phyloP scores from a whole-genome alignment of 176 grass and related monocot species.

The Tillandsia fasciculata region DNA sequence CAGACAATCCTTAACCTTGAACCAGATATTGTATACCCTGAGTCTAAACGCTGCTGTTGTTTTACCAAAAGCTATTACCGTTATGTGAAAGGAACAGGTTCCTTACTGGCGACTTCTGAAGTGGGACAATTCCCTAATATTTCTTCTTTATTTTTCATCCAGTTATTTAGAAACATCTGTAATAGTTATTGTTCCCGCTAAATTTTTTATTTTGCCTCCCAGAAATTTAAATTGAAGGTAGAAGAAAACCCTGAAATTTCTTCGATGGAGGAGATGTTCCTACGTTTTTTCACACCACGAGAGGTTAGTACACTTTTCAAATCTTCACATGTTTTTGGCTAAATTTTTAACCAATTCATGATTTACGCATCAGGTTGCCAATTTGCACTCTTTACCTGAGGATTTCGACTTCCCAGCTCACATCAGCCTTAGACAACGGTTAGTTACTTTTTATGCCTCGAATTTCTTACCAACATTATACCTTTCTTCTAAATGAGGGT shows the following conservation, averaged over 20 bases:
- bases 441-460: constrained; percentile 23
- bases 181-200: neutral
- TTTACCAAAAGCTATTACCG: constrained; percentile 96
- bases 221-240: constrained; percentile 37
- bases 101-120: constrained; percentile 55
- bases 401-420: constrained; percentile 59
- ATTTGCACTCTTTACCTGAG: constrained; percentile 84
- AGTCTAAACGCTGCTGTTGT: constrained; percentile 84
- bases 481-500: too few relatives aligned
- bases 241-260: constrained; percentile 46
- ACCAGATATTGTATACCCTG: constrained; percentile 74
- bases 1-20: constrained; percentile 27
- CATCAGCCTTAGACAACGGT: constrained; percentile 67
- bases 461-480: neutral
- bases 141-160: constrained; percentile 11
- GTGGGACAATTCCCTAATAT: constrained; percentile 34
- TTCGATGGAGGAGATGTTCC: constrained; percentile 47
- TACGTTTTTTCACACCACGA: constrained; percentile 77
- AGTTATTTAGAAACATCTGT: constrained; percentile 1
- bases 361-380: constrained; percentile 57
- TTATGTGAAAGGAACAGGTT: constrained; percentile 94
- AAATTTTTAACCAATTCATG: constrained; percentile 14
- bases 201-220: neutral
- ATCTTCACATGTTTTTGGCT: neutral
- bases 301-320: constrained; percentile 32